These are phyloP conservation scores for Neofusicoccum sp. DNA, from an alignment of 2,329 filamentous ascomycete genomes.

Conservation along the genomic window DNA sequence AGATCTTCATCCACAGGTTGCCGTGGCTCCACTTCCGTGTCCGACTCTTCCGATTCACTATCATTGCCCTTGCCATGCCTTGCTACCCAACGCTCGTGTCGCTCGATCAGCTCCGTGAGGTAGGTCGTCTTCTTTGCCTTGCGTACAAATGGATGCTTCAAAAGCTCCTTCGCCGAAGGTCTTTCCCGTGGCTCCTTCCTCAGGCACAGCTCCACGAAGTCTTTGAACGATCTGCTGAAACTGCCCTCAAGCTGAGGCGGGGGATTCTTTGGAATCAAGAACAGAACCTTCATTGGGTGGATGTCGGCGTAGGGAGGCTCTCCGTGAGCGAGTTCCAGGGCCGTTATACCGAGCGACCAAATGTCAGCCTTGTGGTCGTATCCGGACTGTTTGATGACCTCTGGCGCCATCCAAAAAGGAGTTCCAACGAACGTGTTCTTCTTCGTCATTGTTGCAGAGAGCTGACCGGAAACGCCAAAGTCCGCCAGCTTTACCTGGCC, in stretches of 20 bases:
- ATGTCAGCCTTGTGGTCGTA: conserved; percentile 98
- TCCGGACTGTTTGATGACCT: conserved; percentile 97
- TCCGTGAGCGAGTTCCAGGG: conserved; percentile 84
- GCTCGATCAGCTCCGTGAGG: conserved; percentile 90
- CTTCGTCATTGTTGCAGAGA: conserved; percentile 98
- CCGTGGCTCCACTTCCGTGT: conserved; percentile 33
- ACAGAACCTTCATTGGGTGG: conserved; percentile 97
- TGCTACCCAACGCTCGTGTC: conserved; percentile 82
- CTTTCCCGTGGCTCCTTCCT: conserved; percentile 86
- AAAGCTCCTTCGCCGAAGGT: conserved; percentile 79
- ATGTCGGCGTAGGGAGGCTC: conserved; percentile 95
- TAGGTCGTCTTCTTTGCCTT: conserved; percentile 95
- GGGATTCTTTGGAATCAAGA: conserved; percentile 92
- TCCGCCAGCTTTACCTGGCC: conserved; percentile 97
- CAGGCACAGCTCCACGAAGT: conserved; percentile 64
- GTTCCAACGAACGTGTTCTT: conserved; percentile 99
- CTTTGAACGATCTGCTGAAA: conserved; percentile 50
- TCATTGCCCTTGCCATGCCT: conserved; percentile 65
- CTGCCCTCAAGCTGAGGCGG: conserved; percentile 66
- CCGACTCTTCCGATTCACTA: conserved; percentile 44
- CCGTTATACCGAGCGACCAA: conserved; percentile 94
- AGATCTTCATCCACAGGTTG: conserved; percentile 74
- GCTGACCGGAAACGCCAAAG: conserved; percentile 93
- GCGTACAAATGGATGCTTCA: conserved; percentile 87
- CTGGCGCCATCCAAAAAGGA: conserved; percentile 98